Conservation (phyloP, 768 basidiomycete genomes). For the Collybia sordida region DNA sequence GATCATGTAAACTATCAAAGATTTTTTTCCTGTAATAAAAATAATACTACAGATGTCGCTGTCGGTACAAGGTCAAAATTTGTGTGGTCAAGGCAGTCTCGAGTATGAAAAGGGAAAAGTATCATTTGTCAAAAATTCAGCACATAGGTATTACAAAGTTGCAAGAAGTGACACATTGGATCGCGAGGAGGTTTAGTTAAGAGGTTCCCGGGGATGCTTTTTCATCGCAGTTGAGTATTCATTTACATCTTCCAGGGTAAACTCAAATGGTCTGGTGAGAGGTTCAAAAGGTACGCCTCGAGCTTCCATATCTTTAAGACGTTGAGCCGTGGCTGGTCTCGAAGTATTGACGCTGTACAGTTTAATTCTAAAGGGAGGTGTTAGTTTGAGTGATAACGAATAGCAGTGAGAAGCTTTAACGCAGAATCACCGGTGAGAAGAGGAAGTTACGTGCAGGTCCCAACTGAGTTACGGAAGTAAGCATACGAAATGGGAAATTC, state of each 20-base stretch:
- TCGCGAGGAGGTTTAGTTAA: constrained; percentile 15
- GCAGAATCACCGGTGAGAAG: constrained; percentile 34
- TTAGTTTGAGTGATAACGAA: not conserved
- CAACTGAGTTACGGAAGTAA: constrained; percentile 29
- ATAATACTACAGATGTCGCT: no score
- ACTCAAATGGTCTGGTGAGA: constrained; percentile 39
- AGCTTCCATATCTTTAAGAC: constrained; percentile 38
- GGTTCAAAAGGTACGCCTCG: constrained; percentile 39
- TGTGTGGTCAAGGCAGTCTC: no score
- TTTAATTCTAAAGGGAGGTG: constrained; percentile 37
- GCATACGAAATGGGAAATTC: not conserved
- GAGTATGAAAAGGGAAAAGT: not conserved
- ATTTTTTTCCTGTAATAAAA: no score
- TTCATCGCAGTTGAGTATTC: constrained; percentile 25
- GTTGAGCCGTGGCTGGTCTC: constrained; percentile 38
- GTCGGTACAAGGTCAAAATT: no score
- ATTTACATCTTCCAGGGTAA: constrained; percentile 29
- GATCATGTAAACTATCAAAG: constrained; percentile 8
- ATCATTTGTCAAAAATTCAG: constrained; percentile 5
- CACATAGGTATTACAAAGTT: no score
- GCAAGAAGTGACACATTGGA: not conserved
- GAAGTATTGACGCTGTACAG: constrained; percentile 50
- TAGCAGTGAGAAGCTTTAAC: not conserved
- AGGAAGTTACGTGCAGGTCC: constrained; percentile 55
- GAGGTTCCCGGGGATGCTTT: constrained; percentile 30